Base-by-base conservation (phyloP, 129 eudicot species). In the Solidago caesia region DNA sequence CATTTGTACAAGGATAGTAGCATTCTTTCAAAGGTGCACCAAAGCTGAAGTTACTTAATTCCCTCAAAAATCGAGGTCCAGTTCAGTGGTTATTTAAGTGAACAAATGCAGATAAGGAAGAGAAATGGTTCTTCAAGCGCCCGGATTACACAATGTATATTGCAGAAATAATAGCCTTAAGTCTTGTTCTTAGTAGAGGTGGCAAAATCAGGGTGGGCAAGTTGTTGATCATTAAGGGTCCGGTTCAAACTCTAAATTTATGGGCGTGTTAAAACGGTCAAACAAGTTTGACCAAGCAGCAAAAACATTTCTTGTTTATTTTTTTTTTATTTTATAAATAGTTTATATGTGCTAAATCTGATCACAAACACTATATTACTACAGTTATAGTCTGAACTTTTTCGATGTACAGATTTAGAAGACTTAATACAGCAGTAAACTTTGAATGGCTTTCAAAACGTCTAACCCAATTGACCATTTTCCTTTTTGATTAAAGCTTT, bases 11-110 rank as follows among this genome's bases (percentile, higher is more conserved):
- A 64, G 68, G 44, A 64, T 1, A 39, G 11, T 29, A 45, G 9
- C 47, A 41, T 63, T n/a, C 6, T 13, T 33, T 29, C 10, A 33
- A 33, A 21, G 46, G 56, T 12, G 53, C 61, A 27, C 46, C 56
- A 72, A 21, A 71, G 39, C 11, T 26, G 43, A 26, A 58, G 44
- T 21, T 63, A 12, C 67, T 25, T 5, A 33, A 27, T 51, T 52
- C 47, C 63, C 45, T 39, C 5, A 33, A 26, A 47, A 47, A 13
- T 6, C 44, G 15, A 9, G 8, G 48, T 41, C 29, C 53, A 13
- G 73, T 29, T 68, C 45, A 68, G 61, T 25, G 73, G 45, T 49
- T 14, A 48, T 48, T 47, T 68, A 27, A 68, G 4, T 68, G 73
- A 21, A 10, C 27, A 27, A n/a, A 26, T 29, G 45, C 13, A 48